Evolutionary conservation across 495 filamentous ascomycete species (phyloP).

Genomic region (Coniosporium apollinis): DNA sequence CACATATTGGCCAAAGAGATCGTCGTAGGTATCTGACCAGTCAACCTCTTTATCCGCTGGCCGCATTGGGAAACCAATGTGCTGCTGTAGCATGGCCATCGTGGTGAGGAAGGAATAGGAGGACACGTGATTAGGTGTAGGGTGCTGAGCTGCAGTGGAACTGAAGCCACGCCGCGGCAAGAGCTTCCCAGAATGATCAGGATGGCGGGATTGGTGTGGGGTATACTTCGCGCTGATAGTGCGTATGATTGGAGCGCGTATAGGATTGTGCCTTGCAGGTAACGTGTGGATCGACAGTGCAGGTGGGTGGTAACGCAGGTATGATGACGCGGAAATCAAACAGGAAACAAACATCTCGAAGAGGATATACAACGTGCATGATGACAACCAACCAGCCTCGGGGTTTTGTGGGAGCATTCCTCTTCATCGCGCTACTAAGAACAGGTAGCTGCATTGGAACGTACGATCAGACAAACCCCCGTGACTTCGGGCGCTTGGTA

Average conservation of each 20-base stretch:
- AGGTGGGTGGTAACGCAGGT: background rate
- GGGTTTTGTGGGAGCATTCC: background rate
- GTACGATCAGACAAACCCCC: too few species aligned
- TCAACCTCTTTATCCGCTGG: slow-evolving; percentile 20
- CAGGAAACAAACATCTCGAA: background rate
- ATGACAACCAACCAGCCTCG: background rate
- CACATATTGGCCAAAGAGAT: slow-evolving; percentile 26
- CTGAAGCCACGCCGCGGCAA: too few species aligned
- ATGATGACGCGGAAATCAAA: background rate
- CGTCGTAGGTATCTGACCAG: slow-evolving; percentile 20
- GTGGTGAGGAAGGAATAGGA: background rate
- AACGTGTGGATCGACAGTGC: background rate
- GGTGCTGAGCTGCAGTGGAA: too few species aligned
- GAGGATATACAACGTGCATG: background rate
- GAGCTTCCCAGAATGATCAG: too few species aligned
- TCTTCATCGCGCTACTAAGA: too few species aligned
- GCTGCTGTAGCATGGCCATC: background rate
- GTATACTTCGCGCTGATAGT: too few species aligned
- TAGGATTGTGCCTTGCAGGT: background rate
- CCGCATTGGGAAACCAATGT: slow-evolving; percentile 18
- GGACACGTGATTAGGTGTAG: background rate
- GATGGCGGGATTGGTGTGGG: too few species aligned
- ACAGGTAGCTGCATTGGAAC: too few species aligned
- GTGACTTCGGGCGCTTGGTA: too few species aligned
- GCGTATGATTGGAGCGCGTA: too few species aligned